Evolutionary conservation across 2,329 filamentous ascomycete genomes (phyloP), one percentile per base, ranked within the genome.

Genomic region (Hymenoscyphus linearis): DNA sequence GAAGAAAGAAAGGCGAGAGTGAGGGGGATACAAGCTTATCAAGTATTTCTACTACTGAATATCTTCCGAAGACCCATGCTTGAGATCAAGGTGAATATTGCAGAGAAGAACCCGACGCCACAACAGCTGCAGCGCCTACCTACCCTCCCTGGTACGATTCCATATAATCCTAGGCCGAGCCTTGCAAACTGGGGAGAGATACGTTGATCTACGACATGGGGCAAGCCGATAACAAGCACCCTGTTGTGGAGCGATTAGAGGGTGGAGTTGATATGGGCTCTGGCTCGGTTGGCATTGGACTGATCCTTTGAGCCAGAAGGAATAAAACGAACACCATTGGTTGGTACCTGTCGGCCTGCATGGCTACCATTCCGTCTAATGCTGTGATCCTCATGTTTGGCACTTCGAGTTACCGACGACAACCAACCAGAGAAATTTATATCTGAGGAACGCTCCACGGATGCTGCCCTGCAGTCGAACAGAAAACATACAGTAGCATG

Each of bases 141-240:
- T 52, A 58, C 44, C 56, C 36, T 55, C 40, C 58, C 44, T 62
- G 58, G 61, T 50, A 62, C 36, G 57, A 47, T 47, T 47, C 10
- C 40, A 18, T 47, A 47, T 9, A 44, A 44, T 44, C 40, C 40
- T 22, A 44, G 40, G 18, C 18, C 2, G 18, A 22, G 40, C n/a
- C 40, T 44, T 18, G 40, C 40, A 44, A 44, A 18, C 40, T 47
- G 40, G 40, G 40, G 40, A 18, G 18, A 47, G 40, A 47, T 47
- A 47, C 18, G 40, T n/a, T 47, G 18, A 40, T 37, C 47, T 55
- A 26, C 55, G 27, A 12, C 40, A 47, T 47, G 40, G 37, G 40
- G 18, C 18, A 47, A 47, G 12, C 40, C n/a, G 18, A 47, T 47
- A 47, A 47, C 40, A 47, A 47, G 40, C 40, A 44, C 5, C 31